Evolutionary conservation across 495 filamentous ascomycete species (phyloP).

Genomic region (Rhypophila decipiens): DNA sequence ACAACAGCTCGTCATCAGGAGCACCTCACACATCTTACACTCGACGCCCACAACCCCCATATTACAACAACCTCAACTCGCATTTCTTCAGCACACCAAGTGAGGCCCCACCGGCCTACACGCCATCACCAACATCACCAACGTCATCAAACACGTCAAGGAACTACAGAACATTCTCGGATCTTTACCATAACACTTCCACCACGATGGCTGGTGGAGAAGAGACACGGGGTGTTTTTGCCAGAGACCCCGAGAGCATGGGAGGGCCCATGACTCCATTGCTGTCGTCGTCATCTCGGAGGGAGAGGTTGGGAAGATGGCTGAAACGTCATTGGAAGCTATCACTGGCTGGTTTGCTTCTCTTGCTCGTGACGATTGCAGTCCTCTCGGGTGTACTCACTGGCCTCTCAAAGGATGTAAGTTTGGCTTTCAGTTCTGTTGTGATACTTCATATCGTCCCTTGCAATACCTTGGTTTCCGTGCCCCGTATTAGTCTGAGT

Average conservation of each 20-base stretch:
- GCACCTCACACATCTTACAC: conserved; percentile 20
- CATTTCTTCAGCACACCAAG: conserved; percentile 26
- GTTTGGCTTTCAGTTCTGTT: conserved; percentile 7
- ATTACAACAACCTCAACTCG: conserved; percentile 1
- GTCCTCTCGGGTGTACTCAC: too few relatives aligned
- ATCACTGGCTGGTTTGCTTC: conserved; percentile 14
- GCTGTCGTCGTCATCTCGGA: too few relatives aligned
- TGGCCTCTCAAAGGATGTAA: conserved; percentile 20
- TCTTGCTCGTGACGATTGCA: conserved; percentile 25
- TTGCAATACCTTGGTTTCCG: too few relatives aligned
- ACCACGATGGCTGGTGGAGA: conserved; percentile 32
- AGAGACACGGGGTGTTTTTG: conserved; percentile 30
- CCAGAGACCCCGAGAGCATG: conserved; percentile 37
- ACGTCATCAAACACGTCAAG: conserved; percentile 8
- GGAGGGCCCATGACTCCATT: too few relatives aligned
- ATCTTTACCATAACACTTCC: neutral
- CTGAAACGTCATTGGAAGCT: conserved; percentile 17
- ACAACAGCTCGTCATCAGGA: conserved; percentile 12
- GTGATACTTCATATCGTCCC: too few relatives aligned
- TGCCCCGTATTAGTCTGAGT: too few relatives aligned
- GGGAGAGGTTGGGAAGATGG: conserved; percentile 21
- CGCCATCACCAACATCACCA: conserved; percentile 30
- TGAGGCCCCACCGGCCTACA: conserved; percentile 42
- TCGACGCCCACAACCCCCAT: conserved; percentile 6
- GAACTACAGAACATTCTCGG: conserved; percentile 36